Percentiles rank a stretch among this genome's conserved stretches.
Evolutionary conservation across 805 yeast species (phyloP).

Genomic region (Dipodascus geniculatus): DNA sequence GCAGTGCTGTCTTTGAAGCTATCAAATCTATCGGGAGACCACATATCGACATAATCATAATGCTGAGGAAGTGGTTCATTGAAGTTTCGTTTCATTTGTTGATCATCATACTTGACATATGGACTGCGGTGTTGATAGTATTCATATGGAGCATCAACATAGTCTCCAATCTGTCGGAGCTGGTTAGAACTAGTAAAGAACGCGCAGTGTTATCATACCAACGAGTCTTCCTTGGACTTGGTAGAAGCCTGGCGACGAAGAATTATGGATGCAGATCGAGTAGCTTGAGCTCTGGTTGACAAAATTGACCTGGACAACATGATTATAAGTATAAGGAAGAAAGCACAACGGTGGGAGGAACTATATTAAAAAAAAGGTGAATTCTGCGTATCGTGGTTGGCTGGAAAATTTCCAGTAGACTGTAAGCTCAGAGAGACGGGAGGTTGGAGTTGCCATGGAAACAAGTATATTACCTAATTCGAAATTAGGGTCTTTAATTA

Average conservation of each 20-base stretch:
- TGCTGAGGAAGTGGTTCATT: slow-evolving; percentile 61
- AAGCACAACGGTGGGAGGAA: background rate
- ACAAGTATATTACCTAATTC: background rate
- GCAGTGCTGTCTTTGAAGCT: slow-evolving; percentile 51
- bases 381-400: background rate
- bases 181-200: slow-evolving; percentile 1
- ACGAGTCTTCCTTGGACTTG: background rate
- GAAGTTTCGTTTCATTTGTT: slow-evolving; percentile 67
- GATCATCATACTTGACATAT: slow-evolving; percentile 63
- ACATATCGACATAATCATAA: slow-evolving; percentile 66
- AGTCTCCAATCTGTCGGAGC: slow-evolving; percentile 35
- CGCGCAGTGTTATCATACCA: no score
- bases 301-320: background rate
- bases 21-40: slow-evolving; percentile 75
- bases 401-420: background rate
- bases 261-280: background rate
- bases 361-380: background rate
- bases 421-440: background rate
- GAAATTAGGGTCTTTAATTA: no score
- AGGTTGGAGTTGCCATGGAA: background rate
- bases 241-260: background rate
- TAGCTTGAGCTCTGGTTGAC: background rate
- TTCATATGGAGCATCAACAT: slow-evolving; percentile 47
- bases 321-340: background rate
- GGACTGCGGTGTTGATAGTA: slow-evolving; percentile 62